Conservation (phyloP, 768 basidiomycete species). For the Xerocomellus amylosporus region DNA sequence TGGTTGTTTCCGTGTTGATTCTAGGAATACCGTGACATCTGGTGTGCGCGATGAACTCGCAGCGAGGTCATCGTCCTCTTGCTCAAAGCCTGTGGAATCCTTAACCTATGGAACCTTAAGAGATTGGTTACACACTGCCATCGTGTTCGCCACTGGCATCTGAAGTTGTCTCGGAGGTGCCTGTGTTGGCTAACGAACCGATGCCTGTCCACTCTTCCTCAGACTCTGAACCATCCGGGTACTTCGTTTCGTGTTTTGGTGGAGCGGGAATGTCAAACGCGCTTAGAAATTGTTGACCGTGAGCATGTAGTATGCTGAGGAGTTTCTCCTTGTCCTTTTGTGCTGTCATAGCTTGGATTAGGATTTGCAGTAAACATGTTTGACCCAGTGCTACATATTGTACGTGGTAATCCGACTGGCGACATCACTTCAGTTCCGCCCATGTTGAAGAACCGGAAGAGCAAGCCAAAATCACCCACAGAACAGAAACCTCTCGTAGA, state of each 20-base stretch:
- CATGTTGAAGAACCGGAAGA: slow-evolving; percentile 33
- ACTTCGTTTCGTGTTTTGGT: slow-evolving; percentile 20
- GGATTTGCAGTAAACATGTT: slow-evolving; percentile 8
- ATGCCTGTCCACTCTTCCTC: slow-evolving; percentile 47
- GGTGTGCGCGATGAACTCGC: slow-evolving; percentile 35
- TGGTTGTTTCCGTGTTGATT: slow-evolving; percentile 26
- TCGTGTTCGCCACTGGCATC: slow-evolving; percentile 16
- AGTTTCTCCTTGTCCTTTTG: slow-evolving; percentile 31
- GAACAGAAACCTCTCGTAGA: slow-evolving; percentile 35
- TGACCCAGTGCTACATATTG: background rate
- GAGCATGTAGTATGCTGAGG: slow-evolving; percentile 42
- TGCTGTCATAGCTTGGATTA: slow-evolving; percentile 2
- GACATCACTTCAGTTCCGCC: background rate
- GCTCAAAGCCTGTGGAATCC: slow-evolving; percentile 35
- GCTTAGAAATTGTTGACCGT: slow-evolving; percentile 45
- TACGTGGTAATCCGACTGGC: too few relatives aligned
- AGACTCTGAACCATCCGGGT: slow-evolving; percentile 12
- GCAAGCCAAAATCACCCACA: slow-evolving; percentile 7
- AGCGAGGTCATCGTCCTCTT: slow-evolving; percentile 46
- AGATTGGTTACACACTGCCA: slow-evolving; percentile 10
- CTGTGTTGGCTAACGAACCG: slow-evolving; percentile 2
- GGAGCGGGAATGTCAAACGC: slow-evolving; percentile 35
- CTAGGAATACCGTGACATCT: slow-evolving; percentile 59
- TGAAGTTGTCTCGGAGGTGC: slow-evolving; percentile 6
- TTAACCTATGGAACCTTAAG: background rate